Percentiles rank a stretch among this genome's conserved stretches.
Conservation (phyloP, 1,284 basidiomycete species). For the Irpex rosettiformis region DNA sequence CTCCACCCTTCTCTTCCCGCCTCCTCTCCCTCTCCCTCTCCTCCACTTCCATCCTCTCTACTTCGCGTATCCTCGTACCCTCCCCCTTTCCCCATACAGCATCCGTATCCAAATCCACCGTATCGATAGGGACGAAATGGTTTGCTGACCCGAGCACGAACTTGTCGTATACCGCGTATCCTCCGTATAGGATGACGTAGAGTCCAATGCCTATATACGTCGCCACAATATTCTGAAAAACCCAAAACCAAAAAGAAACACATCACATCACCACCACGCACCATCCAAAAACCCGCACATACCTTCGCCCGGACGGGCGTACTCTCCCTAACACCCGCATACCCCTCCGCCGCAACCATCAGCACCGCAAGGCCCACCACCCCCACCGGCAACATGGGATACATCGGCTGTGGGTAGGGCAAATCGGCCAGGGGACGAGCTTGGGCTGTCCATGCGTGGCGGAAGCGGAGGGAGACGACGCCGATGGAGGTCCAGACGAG, state of each 20-base stretch:
- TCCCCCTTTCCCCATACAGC: slow-evolving; percentile 45
- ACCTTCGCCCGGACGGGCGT: slow-evolving; percentile 35
- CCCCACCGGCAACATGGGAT: slow-evolving; percentile 41
- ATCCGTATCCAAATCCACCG: slow-evolving; percentile 45
- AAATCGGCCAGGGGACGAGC: slow-evolving; percentile 38
- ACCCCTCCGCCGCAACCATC: slow-evolving; percentile 52
- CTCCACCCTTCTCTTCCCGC: background rate
- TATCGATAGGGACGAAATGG: slow-evolving; percentile 31
- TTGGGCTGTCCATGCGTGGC: slow-evolving; percentile 41
- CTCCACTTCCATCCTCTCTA: slow-evolving; percentile 16
- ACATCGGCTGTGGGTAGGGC: slow-evolving; percentile 46
- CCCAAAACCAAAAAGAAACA: no score
- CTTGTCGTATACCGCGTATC: slow-evolving; percentile 33
- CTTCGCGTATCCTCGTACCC: slow-evolving; percentile 29
- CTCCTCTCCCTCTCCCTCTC: background rate
- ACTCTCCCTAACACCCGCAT: slow-evolving; percentile 32
- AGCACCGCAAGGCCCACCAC: slow-evolving; percentile 40
- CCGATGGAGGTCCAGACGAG: slow-evolving; percentile 64
- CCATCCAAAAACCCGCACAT: slow-evolving; percentile 9
- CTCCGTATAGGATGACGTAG: slow-evolving; percentile 33
- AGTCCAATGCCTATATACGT: slow-evolving; percentile 38
- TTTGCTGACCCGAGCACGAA: slow-evolving; percentile 18
- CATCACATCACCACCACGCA: background rate
- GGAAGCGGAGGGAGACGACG: slow-evolving; percentile 48
- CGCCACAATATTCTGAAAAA: slow-evolving; percentile 42